Base-by-base conservation (phyloP, 2,329 filamentous ascomycete genomes). In the Dryadomyces quercus-mongolicae region DNA sequence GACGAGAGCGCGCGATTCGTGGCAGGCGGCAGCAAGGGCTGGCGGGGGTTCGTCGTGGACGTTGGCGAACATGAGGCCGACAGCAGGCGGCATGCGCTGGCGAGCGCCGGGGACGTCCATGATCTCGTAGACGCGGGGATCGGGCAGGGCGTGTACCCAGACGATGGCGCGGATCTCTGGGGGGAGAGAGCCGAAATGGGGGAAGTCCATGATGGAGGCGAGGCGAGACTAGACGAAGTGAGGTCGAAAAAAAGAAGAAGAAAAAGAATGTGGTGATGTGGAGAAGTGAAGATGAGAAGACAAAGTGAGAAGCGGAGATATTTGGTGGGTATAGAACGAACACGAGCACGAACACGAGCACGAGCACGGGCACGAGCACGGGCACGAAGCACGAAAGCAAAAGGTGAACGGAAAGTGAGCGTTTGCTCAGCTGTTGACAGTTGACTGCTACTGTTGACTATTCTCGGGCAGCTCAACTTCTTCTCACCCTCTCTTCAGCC, bases 1-100 rank as follows among this genome's bases (percentile, higher is more conserved):
- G 13, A 72, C 71, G 18, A 71, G 67, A 50, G 65, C 65, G 10
- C 73, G 69, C 42, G 71, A 68, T 61, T 75, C 73, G 34, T 65
- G 68, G 54, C 72, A 75, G 25, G 72, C 72, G 38, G 68, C 65
- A 3, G 70, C 70, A 49, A 74, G 64, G 0, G 67, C 62, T 5
- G 73, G 73, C 18, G 71, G 72, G 31, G 71, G 71, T 56, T 74
- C 71, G 55, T 70, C 66, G 55, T 71, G 70, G 31, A 70, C 62
- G 56, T 75, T 73, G 54, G 72, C 71, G 58, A 74, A 75, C 67
- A 72, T 71, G 43, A 75, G 63, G 50, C 70, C 71, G 40, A 67
- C 62, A n/a, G 67, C 65, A 2, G 72, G 65, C 3, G 65, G 64
- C 22, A 69, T 70, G 47, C 68, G 66, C 42, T 69, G 67, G 52